A percentile compares a stretch with the other conserved stretches of the same genome.
phyloP scores from a whole-genome alignment of 208 protist species.

The Strigomonas galati region DNA sequence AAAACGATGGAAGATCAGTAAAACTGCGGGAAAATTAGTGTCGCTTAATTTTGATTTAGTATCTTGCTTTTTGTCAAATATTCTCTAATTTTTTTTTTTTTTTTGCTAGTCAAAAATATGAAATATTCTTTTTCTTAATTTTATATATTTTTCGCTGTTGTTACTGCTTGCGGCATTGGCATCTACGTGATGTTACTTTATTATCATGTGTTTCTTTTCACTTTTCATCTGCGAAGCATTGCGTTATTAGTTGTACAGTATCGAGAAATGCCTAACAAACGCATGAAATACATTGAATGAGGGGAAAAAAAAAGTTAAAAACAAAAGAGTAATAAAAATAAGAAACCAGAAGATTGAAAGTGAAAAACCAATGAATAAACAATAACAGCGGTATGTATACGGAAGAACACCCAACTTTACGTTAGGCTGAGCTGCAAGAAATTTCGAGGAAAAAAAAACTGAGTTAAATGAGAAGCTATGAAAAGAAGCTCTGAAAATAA shows the following conservation, averaged over 20 bases:
- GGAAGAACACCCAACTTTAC: background rate
- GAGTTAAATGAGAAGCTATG: constrained; percentile 8
- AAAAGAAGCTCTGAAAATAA: constrained; percentile 14
- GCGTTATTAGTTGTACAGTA: too few species aligned
- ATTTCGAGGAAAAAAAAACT: constrained; percentile 17
- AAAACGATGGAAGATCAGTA: background rate
- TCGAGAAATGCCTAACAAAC: too few species aligned
- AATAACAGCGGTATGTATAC: background rate
- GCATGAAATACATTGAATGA: background rate
- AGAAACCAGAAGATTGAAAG: constrained; percentile 8
- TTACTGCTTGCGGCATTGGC: too few species aligned
- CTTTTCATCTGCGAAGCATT: too few species aligned
- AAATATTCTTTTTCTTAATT: too few species aligned
- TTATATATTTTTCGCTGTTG: too few species aligned
- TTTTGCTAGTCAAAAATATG: background rate
- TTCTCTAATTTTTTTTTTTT: too few species aligned
- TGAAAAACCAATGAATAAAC: constrained; percentile 11
- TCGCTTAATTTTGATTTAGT: too few species aligned
- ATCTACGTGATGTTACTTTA: too few species aligned
- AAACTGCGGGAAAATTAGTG: background rate
- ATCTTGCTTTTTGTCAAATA: too few species aligned
- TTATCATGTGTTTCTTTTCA: too few species aligned
- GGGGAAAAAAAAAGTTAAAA: constrained; percentile 16
- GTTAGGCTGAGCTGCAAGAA: background rate
- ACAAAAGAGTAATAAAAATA: constrained; percentile 9